Evolutionary conservation across 345 rosid species (phyloP).

Genomic region (Balakata baccata): DNA sequence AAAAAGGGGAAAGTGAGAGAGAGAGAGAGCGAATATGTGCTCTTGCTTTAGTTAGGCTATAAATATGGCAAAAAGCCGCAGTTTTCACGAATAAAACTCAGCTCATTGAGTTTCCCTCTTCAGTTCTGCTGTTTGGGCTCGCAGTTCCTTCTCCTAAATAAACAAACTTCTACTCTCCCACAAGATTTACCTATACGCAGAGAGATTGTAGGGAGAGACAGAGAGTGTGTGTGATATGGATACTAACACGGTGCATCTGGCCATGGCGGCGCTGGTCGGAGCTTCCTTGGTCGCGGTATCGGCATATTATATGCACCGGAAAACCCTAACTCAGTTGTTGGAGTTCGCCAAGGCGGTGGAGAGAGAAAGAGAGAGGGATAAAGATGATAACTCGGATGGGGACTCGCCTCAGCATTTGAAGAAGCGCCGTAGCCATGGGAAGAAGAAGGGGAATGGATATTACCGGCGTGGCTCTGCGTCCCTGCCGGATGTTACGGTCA

Average conservation of each 20-base stretch:
- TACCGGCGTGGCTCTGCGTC: constrained; percentile 65
- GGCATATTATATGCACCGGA: constrained; percentile 86
- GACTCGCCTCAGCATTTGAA: constrained; percentile 48
- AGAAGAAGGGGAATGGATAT: constrained; percentile 52
- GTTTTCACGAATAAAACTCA: neutral
- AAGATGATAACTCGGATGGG: constrained; percentile 39
- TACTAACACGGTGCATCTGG: constrained; percentile 66
- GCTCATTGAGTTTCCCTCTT: neutral
- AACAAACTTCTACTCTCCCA: neutral
- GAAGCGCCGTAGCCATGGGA: constrained; percentile 40
- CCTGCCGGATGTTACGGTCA: constrained; percentile 67
- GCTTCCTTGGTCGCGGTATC: constrained; percentile 93
- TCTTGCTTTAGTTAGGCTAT: constrained; percentile 12
- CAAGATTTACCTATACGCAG: neutral
- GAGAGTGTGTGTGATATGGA: constrained; percentile 45
- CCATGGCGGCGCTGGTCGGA: constrained; percentile 96
- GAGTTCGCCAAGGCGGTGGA: constrained; percentile 84
- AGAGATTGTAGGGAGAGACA: neutral
- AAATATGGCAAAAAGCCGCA: constrained; percentile 20
- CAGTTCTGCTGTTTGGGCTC: neutral
- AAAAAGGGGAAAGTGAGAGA: neutral
- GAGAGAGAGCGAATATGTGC: neutral
- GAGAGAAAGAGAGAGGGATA: constrained; percentile 41
- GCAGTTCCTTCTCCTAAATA: neutral
- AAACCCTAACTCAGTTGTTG: constrained; percentile 81